phyloP scores from a whole-genome alignment of 495 filamentous ascomycete species.

The Hypoxylon lenormandii region DNA sequence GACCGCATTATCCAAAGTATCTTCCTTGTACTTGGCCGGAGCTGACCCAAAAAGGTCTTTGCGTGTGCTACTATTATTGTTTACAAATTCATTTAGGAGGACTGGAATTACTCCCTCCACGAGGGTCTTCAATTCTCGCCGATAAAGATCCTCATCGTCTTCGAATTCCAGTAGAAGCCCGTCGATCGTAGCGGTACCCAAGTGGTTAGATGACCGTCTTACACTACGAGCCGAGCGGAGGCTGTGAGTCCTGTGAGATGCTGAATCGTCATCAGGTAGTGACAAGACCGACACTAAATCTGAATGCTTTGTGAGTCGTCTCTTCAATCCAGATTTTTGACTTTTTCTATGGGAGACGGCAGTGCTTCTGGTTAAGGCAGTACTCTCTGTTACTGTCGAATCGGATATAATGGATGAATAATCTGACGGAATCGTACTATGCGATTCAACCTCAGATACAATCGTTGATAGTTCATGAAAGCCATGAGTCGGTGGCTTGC shows the following conservation, averaged over 20 bases:
- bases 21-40: conserved; percentile 47
- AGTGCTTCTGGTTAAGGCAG: conserved; percentile 53
- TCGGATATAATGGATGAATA: conserved; percentile 60
- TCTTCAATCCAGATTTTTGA: conserved; percentile 67
- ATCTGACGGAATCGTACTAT: conserved; percentile 62
- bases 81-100: conserved; percentile 82
- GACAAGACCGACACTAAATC: conserved; percentile 95
- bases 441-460: conserved; percentile 70
- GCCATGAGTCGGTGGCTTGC: conserved; percentile 72
- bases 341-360: conserved; percentile 57
- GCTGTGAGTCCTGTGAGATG: conserved; percentile 64
- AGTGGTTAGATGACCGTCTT: conserved; percentile 73
- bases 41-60: conserved; percentile 71
- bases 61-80: conserved; percentile 73
- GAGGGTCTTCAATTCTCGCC: conserved; percentile 89
- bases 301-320: conserved; percentile 87
- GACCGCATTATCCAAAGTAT: conserved; percentile 80
- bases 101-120: conserved; percentile 97
- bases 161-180: conserved; percentile 84
- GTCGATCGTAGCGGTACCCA: conserved; percentile 72
- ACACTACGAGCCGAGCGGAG: conserved; percentile 77
- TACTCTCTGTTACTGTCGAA: conserved; percentile 63
- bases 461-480: conserved; percentile 80
- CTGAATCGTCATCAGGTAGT: conserved; percentile 70
- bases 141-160: conserved; percentile 88